Percentiles rank a stretch among this genome's conserved stretches.
Evolutionary conservation across 1,284 basidiomycete species (phyloP).

Genomic region (Testicularia cyperi): DNA sequence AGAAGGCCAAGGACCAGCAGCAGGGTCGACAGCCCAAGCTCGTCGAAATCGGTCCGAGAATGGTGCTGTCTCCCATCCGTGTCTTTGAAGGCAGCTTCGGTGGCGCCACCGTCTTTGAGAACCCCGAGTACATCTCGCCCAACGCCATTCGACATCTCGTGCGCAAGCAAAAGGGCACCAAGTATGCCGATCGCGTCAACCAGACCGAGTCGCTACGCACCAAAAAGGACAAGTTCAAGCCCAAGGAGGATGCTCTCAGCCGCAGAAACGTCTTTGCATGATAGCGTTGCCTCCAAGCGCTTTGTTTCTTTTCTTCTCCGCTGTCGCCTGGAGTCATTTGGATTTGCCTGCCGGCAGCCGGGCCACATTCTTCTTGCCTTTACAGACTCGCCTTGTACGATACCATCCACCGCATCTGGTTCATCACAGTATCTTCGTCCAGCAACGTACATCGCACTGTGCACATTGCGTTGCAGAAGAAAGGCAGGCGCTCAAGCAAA

Average conservation of each 20-base stretch:
- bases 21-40: constrained; percentile 48
- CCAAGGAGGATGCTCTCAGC: constrained; percentile 77
- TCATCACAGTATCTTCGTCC: too few relatives aligned
- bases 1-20: constrained; percentile 25
- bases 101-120: constrained; percentile 93
- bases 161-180: constrained; percentile 74
- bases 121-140: constrained; percentile 91
- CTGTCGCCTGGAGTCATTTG: too few relatives aligned
- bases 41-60: constrained; percentile 81
- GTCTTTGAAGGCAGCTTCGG: constrained; percentile 85
- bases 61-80: constrained; percentile 94
- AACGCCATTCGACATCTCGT: constrained; percentile 75
- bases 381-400: too few relatives aligned
- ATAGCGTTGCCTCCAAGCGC: too few relatives aligned
- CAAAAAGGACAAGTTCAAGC: constrained; percentile 70
- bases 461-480: too few relatives aligned
- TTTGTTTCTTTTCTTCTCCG: too few relatives aligned
- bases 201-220: constrained; percentile 70
- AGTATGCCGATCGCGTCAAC: constrained; percentile 78
- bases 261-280: constrained; percentile 85
- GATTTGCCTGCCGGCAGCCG: too few relatives aligned
- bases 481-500: too few relatives aligned
- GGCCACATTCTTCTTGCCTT: too few relatives aligned
- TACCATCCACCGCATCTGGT: too few relatives aligned
- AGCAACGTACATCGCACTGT: too few relatives aligned